Conservation (phyloP, 805 yeast species). For the Hyphopichia homilentoma region DNA sequence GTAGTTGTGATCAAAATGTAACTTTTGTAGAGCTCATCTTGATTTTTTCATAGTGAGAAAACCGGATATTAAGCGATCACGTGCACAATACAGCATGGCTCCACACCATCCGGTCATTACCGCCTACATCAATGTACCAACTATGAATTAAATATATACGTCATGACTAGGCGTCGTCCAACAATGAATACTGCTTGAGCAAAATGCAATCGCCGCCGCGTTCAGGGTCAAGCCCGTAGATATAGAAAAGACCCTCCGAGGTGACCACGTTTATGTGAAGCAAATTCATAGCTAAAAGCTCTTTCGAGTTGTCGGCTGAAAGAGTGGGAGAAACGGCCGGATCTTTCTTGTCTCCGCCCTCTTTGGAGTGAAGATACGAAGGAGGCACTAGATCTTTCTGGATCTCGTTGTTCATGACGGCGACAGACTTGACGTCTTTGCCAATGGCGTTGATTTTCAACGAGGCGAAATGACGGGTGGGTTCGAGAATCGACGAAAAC, state of each 20-base stretch:
- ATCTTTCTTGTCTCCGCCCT: constrained; percentile 4
- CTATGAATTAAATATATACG: too few relatives aligned
- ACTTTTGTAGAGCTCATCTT: too few relatives aligned
- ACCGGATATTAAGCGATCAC: too few relatives aligned
- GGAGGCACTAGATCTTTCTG: constrained; percentile 29
- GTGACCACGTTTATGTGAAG: constrained; percentile 69
- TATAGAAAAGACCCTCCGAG: constrained; percentile 74
- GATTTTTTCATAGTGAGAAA: too few relatives aligned
- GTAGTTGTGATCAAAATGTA: too few relatives aligned
- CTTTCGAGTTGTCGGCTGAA: constrained; percentile 11
- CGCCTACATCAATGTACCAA: too few relatives aligned
- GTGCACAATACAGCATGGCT: too few relatives aligned
- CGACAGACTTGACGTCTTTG: constrained; percentile 39
- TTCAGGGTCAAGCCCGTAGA: constrained; percentile 78
- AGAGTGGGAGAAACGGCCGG: constrained; percentile 5
- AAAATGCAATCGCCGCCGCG: constrained; percentile 91
- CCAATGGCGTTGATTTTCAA: constrained; percentile 54
- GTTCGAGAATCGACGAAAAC: constrained; percentile 80
- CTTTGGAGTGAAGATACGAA: constrained; percentile 20
- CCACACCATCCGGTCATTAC: too few relatives aligned
- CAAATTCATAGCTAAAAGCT: constrained; percentile 24
- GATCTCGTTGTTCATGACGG: constrained; percentile 40
- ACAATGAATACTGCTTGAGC: constrained; percentile 63
- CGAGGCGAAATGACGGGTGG: constrained; percentile 88
- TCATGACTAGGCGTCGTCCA: too few relatives aligned